These are phyloP conservation scores for Cystobasidiaceae sp. DNA, from an alignment of 1,284 basidiomycete genomes.

Conservation along the genomic window DNA sequence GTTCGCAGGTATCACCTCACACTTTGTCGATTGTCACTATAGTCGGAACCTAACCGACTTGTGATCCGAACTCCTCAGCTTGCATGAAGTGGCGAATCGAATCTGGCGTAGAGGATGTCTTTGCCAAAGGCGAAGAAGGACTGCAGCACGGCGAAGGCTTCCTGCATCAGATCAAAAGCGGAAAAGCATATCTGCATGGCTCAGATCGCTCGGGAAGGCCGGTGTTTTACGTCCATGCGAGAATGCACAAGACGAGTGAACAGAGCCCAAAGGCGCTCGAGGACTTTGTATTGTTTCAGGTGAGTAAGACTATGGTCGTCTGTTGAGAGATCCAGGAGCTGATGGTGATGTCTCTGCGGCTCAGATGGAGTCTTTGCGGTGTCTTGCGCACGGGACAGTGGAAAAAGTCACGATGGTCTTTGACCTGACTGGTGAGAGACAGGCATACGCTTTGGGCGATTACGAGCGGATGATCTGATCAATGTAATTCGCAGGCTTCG, in stretches of 20 bases:
- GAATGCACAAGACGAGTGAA: constrained; percentile 36
- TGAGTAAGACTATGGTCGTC: background rate
- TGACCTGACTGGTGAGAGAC: constrained; percentile 43
- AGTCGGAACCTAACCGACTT: background rate
- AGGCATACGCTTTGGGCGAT: constrained; percentile 34
- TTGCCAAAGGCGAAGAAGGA: constrained; percentile 46
- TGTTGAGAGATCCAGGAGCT: no score
- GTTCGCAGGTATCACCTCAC: constrained; percentile 40
- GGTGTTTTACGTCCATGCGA: constrained; percentile 41
- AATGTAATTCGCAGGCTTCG: constrained; percentile 31
- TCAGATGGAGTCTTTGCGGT: constrained; percentile 46
- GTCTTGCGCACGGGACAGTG: constrained; percentile 44
- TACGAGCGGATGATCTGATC: background rate
- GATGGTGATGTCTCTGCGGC: constrained; percentile 2
- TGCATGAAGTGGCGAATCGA: constrained; percentile 41
- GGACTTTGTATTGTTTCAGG: constrained; percentile 42
- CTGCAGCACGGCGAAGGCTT: constrained; percentile 46
- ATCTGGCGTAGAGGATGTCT: constrained; percentile 45
- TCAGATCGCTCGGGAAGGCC: constrained; percentile 45
- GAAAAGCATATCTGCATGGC: constrained; percentile 46
- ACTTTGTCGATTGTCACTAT: background rate
- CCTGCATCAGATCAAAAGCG: constrained; percentile 45
- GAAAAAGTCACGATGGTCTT: constrained; percentile 46
- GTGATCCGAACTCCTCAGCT: background rate
- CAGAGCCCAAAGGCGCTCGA: constrained; percentile 46